These are phyloP conservation scores for Phytophthora lateralis DNA, from an alignment of 352 stramenopile species.

Conservation along the genomic window DNA sequence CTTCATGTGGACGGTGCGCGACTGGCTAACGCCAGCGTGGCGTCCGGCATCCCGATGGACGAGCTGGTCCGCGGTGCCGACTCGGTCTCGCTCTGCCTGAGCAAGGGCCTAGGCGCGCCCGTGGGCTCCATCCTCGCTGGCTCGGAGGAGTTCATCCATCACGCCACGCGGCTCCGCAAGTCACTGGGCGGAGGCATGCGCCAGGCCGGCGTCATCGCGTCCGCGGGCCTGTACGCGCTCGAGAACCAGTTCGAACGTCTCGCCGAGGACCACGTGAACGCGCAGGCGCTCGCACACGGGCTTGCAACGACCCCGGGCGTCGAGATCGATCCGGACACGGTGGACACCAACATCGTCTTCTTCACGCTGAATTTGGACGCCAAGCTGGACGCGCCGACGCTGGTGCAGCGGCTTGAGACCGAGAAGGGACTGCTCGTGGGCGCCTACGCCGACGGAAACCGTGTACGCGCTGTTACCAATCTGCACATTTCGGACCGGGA, in stretches of 20 bases:
- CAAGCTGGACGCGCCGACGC: constrained; percentile 57
- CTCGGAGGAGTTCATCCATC: constrained; percentile 85
- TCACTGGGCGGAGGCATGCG: constrained; percentile 97
- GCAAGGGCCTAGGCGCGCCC: constrained; percentile 95
- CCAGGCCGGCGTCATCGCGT: constrained; percentile 94
- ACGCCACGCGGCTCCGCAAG: constrained; percentile 94
- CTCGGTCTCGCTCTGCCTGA: constrained; percentile 95
- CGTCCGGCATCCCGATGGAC: constrained; percentile 63
- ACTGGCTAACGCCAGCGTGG: constrained; percentile 95
- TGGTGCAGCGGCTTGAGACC: constrained; percentile 61
- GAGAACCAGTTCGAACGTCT: constrained; percentile 88
- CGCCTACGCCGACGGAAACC: constrained; percentile 64
- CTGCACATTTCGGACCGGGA: constrained; percentile 72
- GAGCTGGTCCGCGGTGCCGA: constrained; percentile 87
- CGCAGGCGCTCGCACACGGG: constrained; percentile 66
- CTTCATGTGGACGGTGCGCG: constrained; percentile 96
- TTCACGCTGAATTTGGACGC: constrained; percentile 63
- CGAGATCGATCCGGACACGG: constrained; percentile 51
- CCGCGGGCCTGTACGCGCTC: constrained; percentile 92
- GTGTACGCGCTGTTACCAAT: constrained; percentile 76
- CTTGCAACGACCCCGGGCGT: constrained; percentile 73
- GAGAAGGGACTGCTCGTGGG: constrained; percentile 78
- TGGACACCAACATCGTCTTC: constrained; percentile 93
- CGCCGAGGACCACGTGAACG: constrained; percentile 82
- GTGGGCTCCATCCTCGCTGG: constrained; percentile 95